These are phyloP conservation scores for Crithidia bombi DNA, from an alignment of 208 protist species.

Conservation along the genomic window DNA sequence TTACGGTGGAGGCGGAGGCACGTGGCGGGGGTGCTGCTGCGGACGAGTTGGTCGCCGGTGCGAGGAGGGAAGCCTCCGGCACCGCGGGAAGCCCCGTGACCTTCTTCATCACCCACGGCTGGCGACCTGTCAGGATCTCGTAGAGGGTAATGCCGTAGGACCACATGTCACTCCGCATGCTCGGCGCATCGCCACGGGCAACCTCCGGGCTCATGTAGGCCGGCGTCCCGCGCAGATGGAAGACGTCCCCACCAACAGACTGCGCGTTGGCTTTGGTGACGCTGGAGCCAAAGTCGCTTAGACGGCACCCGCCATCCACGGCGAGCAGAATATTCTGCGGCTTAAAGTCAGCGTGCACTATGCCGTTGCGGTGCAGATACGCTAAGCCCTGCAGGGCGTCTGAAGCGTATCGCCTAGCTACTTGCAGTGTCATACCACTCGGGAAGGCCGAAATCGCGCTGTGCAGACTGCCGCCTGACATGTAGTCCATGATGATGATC, in stretches of 20 bases:
- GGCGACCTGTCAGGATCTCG: constrained; percentile 64
- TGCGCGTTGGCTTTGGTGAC: constrained; percentile 40
- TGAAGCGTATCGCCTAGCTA: constrained; percentile 60
- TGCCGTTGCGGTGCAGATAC: constrained; percentile 77
- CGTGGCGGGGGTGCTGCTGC: no score
- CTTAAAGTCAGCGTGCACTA: constrained; percentile 88
- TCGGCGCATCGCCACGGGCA: constrained; percentile 48
- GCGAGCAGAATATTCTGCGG: constrained; percentile 85
- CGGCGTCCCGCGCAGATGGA: constrained; percentile 75
- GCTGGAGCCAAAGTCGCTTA: constrained; percentile 86
- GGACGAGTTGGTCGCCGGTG: neutral
- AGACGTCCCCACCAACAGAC: constrained; percentile 47
- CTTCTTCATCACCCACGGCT: constrained; percentile 54
- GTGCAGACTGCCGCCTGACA: constrained; percentile 82
- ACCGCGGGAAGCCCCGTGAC: neutral
- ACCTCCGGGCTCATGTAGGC: constrained; percentile 87
- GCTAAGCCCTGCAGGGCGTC: constrained; percentile 69
- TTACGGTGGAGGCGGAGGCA: no score
- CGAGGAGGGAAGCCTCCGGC: neutral
- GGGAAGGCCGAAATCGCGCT: constrained; percentile 70
- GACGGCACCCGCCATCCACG: constrained; percentile 82
- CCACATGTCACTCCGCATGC: constrained; percentile 72
- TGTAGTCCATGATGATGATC: constrained; percentile 84
- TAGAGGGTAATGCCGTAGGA: constrained; percentile 74
- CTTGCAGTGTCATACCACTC: constrained; percentile 32